Evolutionary conservation across 2,329 filamentous ascomycete genomes (phyloP).

Genomic region (Colletotrichum limetticola): DNA sequence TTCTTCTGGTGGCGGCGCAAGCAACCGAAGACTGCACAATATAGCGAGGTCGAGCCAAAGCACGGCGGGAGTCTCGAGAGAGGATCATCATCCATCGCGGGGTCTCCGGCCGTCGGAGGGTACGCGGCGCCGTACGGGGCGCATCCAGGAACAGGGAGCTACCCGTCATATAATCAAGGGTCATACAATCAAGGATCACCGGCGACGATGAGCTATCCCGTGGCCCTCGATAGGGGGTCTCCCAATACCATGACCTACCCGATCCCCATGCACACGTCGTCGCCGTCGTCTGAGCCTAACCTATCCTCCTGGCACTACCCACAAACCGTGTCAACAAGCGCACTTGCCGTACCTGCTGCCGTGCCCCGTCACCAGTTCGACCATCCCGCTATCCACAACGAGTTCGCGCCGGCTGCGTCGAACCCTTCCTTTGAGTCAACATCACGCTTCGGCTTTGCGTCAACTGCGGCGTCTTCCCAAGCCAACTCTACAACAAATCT

Average conservation of each 20-base stretch:
- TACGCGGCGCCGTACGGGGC: conserved; percentile 11
- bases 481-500: conserved; percentile 28
- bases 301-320: conserved; percentile 1
- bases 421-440: conserved; percentile 2
- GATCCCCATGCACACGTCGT: background rate
- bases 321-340: background rate
- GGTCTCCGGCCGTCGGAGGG: conserved; percentile 15
- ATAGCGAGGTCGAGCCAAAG: conserved; percentile 29
- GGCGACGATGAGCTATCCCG: conserved; percentile 1
- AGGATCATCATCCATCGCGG: conserved; percentile 7
- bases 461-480: conserved; percentile 4
- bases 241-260: background rate
- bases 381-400: conserved; percentile 14
- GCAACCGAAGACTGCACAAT: conserved; percentile 18
- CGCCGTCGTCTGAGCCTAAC: background rate
- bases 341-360: background rate
- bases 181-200: background rate
- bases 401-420: conserved; percentile 22
- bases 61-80: conserved; percentile 8
- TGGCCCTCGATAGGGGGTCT: background rate
- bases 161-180: background rate
- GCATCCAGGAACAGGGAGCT: background rate
- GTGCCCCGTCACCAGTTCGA: conserved; percentile 28
- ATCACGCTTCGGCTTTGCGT: background rate
- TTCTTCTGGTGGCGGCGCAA: conserved; percentile 43